phyloP scores from a whole-genome alignment of 1,284 basidiomycete genomes.

The Puccinia novopanici region DNA sequence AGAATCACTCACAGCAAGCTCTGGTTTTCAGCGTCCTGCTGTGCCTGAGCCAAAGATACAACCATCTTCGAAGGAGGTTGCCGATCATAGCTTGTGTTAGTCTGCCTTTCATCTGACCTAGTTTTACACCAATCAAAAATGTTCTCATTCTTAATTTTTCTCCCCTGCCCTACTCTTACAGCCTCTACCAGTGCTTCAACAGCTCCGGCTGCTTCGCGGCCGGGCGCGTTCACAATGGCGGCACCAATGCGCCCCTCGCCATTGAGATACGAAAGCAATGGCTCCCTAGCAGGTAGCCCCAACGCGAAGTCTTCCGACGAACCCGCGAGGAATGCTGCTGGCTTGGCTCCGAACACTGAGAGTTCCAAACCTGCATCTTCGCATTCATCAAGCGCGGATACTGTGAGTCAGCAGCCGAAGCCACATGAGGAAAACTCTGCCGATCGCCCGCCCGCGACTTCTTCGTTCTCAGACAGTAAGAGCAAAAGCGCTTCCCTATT shows the following conservation, averaged over 20 bases:
- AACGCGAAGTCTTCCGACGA: not conserved
- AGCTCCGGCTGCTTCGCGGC: not conserved
- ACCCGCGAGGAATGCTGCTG: not conserved
- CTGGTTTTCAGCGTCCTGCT: not conserved
- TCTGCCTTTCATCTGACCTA: not conserved
- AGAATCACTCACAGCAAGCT: no score
- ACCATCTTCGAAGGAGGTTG: not conserved
- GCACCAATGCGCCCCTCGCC: conserved; percentile 27
- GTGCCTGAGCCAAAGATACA: not conserved
- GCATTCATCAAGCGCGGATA: not conserved
- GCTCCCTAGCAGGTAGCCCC: not conserved
- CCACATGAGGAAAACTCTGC: not conserved
- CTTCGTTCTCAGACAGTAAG: not conserved
- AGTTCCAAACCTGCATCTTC: conserved; percentile 13
- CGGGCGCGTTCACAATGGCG: conserved; percentile 27
- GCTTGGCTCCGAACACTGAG: conserved; percentile 1
- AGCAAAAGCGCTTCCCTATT: not conserved
- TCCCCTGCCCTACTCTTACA: not conserved
- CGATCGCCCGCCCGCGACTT: not conserved
- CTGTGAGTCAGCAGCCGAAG: not conserved
- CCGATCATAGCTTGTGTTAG: not conserved
- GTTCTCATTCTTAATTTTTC: not conserved
- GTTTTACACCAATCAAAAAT: not conserved
- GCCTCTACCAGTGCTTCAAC: not conserved
- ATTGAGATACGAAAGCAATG: conserved; percentile 26